These are phyloP conservation scores for Candida succiphila DNA, from an alignment of 805 yeast species.

Conservation along the genomic window DNA sequence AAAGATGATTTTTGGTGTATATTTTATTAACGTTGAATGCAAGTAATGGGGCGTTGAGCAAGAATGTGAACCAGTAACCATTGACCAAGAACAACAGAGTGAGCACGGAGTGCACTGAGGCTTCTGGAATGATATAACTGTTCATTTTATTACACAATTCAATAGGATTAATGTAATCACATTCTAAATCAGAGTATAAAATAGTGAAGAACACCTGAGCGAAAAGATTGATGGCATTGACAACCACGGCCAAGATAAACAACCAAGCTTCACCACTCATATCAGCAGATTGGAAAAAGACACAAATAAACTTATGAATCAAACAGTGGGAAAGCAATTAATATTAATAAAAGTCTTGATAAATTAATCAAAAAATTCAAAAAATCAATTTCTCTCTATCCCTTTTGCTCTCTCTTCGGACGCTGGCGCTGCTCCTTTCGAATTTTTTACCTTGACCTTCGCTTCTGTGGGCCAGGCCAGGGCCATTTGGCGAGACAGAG, in stretches of 20 bases:
- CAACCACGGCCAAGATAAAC: conserved; percentile 68
- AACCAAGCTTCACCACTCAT: conserved; percentile 33
- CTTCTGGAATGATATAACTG: conserved; percentile 85
- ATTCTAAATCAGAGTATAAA: conserved; percentile 89
- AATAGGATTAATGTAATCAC: conserved; percentile 95
- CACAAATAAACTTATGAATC: too few relatives aligned
- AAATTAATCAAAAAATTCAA: too few relatives aligned
- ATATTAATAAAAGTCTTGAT: too few relatives aligned
- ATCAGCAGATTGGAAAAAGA: background rate
- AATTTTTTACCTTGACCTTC: too few relatives aligned
- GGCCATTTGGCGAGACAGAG: too few relatives aligned
- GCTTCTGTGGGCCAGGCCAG: too few relatives aligned
- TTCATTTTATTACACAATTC: conserved; percentile 91
- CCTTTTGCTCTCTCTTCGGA: too few relatives aligned
- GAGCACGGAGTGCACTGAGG: conserved; percentile 66
- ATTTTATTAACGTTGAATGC: conserved; percentile 80
- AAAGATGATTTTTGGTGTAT: conserved; percentile 67
- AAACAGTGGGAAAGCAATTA: too few relatives aligned
- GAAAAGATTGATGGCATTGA: conserved; percentile 82
- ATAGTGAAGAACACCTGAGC: conserved; percentile 92
- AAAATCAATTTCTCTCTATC: too few relatives aligned
- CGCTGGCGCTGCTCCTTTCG: too few relatives aligned
- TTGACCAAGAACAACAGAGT: conserved; percentile 65
- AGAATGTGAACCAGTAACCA: conserved; percentile 87
- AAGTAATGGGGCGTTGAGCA: conserved; percentile 73